Base-by-base conservation (phyloP, 352 stramenopile species). In the Phytophthora melonis region DNA sequence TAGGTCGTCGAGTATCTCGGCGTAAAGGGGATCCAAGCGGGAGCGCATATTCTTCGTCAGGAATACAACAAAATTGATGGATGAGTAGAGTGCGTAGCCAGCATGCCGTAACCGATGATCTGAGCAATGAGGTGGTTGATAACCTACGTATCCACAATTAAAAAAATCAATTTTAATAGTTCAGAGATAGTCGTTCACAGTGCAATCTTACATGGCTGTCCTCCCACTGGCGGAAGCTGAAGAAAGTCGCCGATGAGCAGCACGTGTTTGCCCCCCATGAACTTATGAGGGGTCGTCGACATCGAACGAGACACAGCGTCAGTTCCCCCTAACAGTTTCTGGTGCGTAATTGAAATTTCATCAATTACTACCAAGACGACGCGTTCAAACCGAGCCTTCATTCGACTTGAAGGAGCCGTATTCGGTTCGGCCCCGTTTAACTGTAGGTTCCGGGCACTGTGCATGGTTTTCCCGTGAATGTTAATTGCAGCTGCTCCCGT, bases 251-350 rank as follows among this genome's bases (percentile, higher is more conserved):
- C 70, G 36, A 50, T 34, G 0, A 84, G 10, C 2, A 80, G 5
- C 0, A 76, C 21, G 32, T 81, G 77, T 11, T 66, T 79, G 0
- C 70, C 70, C 1, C 74, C 77, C 74, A 84, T 80, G 21, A 64
- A 47, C 10, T 71, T 39, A 0, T 25, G 0, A 0, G 23, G 34
- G 10, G 1, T 16, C n/a, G 13, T 21, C 4, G 67, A 59, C 41
- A 79, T 71, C 1, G 8, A 30, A 0, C 50, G 53, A 3, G 43
- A 73, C 0, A 66, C 45, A 34, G 6, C 43, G 5, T 78, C 77
- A 0, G 43, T 73, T 0, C 60, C 55, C 8, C 77, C 70, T 0
- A 81, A 53, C 0, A 84, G 23, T 4, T 11, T 47, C 23, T 81
- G 74, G 11, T 75, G 36, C 0, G 61, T 77, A 43, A 81, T 81